Evolutionary conservation across 2,329 filamentous ascomycete genomes (phyloP), one percentile per base, ranked within the genome.

Genomic region (Apiospora phragmitis): DNA sequence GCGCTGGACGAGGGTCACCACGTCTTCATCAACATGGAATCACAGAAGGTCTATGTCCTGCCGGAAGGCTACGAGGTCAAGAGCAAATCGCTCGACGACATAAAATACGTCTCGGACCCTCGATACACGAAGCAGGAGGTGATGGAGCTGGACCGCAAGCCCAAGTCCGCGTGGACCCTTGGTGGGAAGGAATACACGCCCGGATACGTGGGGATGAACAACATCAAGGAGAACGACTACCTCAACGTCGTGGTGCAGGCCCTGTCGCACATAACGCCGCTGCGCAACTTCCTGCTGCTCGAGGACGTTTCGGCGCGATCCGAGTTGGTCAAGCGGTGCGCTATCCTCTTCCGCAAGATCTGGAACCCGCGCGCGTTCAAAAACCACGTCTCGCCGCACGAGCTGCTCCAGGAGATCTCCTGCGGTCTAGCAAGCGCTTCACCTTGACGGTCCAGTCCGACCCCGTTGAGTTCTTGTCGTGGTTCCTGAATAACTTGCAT

Each of bases 191-290:
- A 93, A 79, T 99, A 99, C 83, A 92, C 92, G 74, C 96, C 96
- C 26, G 95, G 96, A 7, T 99, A 95, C 80, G 94, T 99, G 72
- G 96, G 96, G 75, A 97, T 99, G 93, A 99, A 99, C 87, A 99
- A 99, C 83, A 98, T 99, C 87, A 99, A 99, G 82, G 94, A 96
- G 71, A 99, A 99, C 83, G 96, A 99, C 85, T 99, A 99, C 83
- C 88, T 98, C 79, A 99, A 99, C 79, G 95, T 97, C 35, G 89
- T 98, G 3, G 92, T 97, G 67, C 96, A 99, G 81, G 92, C 95
- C 8, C 87, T 99, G 47, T 92, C 95, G 3, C 96, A 99, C 81
- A 94, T 98, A 35, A 86, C 91, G 26, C 95, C 96, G 4, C 85
- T 99, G 75, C 91, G 96, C 43, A 98, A 98, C 80, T 98, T 91